Conservation (phyloP, 352 stramenopile species). For the Thraustochytrium striatum region DNA sequence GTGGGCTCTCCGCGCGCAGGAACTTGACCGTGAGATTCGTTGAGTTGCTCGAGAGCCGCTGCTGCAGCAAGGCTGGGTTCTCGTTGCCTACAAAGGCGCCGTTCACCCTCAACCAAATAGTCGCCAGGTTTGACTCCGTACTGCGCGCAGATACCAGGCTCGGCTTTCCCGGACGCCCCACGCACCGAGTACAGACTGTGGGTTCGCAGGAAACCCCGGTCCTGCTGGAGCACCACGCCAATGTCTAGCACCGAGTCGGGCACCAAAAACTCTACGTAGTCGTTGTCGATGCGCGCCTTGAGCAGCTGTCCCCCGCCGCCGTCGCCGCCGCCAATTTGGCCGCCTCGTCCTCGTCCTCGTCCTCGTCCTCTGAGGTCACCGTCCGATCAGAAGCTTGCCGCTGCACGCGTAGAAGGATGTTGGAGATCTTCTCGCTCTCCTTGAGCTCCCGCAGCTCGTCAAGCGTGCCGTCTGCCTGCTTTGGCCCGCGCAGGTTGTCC, state of each 20-base stretch:
- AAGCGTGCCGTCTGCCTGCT: neutral
- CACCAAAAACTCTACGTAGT: conserved; percentile 20
- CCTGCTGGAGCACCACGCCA: conserved; percentile 19
- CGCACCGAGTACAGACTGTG: neutral
- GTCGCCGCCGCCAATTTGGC: neutral
- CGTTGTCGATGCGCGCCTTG: neutral
- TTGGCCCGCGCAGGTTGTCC: neutral
- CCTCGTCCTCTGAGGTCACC: conserved; percentile 17
- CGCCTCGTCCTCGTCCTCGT: neutral
- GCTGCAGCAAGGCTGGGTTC: neutral
- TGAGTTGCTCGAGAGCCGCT: neutral
- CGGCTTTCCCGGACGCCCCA: neutral
- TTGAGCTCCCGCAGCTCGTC: neutral
- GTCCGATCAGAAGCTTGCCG: neutral
- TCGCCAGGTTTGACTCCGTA: conserved; percentile 10
- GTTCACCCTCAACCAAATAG: conserved; percentile 31
- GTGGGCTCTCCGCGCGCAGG: neutral
- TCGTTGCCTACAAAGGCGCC: conserved; percentile 21
- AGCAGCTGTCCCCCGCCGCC: neutral
- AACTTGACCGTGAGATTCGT: neutral
- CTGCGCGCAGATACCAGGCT: neutral
- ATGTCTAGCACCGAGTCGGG: neutral
- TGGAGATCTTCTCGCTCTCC: too few relatives aligned
- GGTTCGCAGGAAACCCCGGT: conserved; percentile 29
- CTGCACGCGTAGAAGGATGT: neutral